A percentile compares a stretch with the other conserved stretches of the same genome.
phyloP scores from a whole-genome alignment of 169 alveolate genomes.

The Eimeria acervulina region DNA sequence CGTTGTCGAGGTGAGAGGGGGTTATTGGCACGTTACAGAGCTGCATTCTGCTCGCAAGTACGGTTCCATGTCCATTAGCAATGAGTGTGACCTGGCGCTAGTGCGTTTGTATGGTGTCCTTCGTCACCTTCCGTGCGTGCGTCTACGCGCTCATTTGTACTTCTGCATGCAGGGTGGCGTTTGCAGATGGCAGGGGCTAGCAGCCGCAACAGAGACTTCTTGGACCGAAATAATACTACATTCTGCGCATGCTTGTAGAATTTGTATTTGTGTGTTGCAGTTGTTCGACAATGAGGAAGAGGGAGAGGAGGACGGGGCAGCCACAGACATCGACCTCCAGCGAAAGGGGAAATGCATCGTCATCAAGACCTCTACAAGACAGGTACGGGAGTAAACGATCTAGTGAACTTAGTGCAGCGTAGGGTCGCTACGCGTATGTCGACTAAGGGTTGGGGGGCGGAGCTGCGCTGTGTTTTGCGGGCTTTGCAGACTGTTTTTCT shows the following conservation, averaged over 20 bases:
- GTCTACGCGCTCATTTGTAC: not conserved
- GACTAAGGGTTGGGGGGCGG: not conserved
- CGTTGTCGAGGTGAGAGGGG: slow-evolving; percentile 97
- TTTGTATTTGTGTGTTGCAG: slow-evolving; percentile 8
- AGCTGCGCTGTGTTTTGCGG: slow-evolving; percentile 7
- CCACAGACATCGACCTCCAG: slow-evolving; percentile 86
- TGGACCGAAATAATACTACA: not conserved
- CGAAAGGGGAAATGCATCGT: slow-evolving; percentile 93
- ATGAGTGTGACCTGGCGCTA: not conserved
- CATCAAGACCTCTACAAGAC: slow-evolving; percentile 96
- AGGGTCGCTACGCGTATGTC: not conserved
- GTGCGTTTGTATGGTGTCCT: not conserved
- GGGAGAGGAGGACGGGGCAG: slow-evolving; percentile 83
- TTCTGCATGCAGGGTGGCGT: not conserved
- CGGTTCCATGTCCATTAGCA: not conserved
- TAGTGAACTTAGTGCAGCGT: no score
- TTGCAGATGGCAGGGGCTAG: not conserved
- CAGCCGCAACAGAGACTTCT: not conserved
- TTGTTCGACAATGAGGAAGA: slow-evolving; percentile 84
- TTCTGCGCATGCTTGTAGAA: not conserved
- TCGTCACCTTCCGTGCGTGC: not conserved
- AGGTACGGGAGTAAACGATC: slow-evolving; percentile 57
- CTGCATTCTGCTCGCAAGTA: not conserved
- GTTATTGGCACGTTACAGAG: not conserved
- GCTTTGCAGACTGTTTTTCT: slow-evolving; percentile 96